Evolutionary conservation across 225 moss, liverwort and hornwort species (phyloP).

Genomic region (Physcomitrium patens): DNA sequence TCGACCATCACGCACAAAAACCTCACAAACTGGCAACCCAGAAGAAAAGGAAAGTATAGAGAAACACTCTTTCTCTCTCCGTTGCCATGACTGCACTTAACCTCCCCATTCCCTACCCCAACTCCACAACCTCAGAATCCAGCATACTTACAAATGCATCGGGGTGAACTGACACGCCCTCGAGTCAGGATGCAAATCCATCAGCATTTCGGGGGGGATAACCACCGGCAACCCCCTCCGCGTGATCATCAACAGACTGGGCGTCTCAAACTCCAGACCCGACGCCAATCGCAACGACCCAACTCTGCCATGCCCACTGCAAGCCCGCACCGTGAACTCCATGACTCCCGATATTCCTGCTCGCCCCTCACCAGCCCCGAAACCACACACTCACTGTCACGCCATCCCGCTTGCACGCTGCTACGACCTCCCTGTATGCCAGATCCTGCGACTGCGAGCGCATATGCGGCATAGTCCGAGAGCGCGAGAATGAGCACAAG

Average conservation of each 20-base stretch:
- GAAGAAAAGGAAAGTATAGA: too few relatives aligned
- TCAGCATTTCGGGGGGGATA: constrained; percentile 86
- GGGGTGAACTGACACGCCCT: constrained; percentile 83
- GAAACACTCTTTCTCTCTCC: not conserved
- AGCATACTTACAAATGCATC: constrained; percentile 76
- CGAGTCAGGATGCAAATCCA: constrained; percentile 72
- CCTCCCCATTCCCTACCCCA: not conserved
- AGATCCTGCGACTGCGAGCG: too few relatives aligned
- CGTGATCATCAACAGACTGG: constrained; percentile 77
- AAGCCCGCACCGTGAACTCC: constrained; percentile 84
- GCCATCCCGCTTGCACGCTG: too few relatives aligned
- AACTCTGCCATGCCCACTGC: constrained; percentile 76
- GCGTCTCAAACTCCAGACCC: constrained; percentile 73
- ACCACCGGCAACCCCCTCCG: constrained; percentile 87
- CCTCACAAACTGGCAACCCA: too few relatives aligned
- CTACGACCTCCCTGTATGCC: too few relatives aligned
- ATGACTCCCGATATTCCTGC: constrained; percentile 28
- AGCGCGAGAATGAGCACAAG: too few relatives aligned
- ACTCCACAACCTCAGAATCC: not conserved
- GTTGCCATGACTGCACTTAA: not conserved
- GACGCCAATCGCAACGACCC: constrained; percentile 75
- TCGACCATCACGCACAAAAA: too few relatives aligned
- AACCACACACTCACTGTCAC: too few relatives aligned
- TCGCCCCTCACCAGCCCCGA: too few relatives aligned
- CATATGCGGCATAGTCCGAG: too few relatives aligned